Conservation (phyloP, 1,284 basidiomycete genomes). For the Ustilago crameri region DNA sequence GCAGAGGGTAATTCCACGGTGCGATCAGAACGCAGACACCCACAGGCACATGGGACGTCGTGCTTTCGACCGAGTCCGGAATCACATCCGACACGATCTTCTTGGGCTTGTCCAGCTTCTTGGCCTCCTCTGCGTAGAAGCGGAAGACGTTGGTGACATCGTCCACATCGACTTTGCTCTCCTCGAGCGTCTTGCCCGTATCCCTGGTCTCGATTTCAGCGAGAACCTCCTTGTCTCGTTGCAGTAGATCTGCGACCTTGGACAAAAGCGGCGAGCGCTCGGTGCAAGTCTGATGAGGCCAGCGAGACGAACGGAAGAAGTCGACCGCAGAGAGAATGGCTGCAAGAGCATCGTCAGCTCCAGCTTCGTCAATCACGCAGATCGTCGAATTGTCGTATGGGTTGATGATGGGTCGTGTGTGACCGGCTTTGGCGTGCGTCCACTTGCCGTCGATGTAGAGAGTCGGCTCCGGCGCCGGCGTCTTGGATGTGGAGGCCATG, state of each 20-base stretch:
- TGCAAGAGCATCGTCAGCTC: slow-evolving; percentile 54
- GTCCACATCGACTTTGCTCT: slow-evolving; percentile 64
- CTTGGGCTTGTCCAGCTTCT: slow-evolving; percentile 59
- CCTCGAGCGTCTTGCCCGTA: slow-evolving; percentile 66
- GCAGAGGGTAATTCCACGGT: slow-evolving; percentile 67
- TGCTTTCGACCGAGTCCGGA: slow-evolving; percentile 59
- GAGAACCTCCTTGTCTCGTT: slow-evolving; percentile 57
- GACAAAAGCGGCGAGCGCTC: slow-evolving; percentile 50
- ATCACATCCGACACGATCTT: slow-evolving; percentile 55
- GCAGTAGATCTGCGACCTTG: slow-evolving; percentile 61
- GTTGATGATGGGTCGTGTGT: slow-evolving; percentile 62
- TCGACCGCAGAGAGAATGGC: slow-evolving; percentile 55
- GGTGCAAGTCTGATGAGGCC: slow-evolving; percentile 51
- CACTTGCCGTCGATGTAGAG: slow-evolving; percentile 66
- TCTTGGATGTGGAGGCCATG: slow-evolving; percentile 47
- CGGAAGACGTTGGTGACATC: slow-evolving; percentile 66
- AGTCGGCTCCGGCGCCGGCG: slow-evolving; percentile 57
- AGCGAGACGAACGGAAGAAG: slow-evolving; percentile 59
- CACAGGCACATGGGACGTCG: slow-evolving; percentile 61
- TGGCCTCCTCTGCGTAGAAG: slow-evolving; percentile 66
- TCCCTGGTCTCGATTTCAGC: slow-evolving; percentile 64
- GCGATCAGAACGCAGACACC: slow-evolving; percentile 67
- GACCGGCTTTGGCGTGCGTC: slow-evolving; percentile 51
- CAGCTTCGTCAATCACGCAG: slow-evolving; percentile 62
- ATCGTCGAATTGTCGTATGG: slow-evolving; percentile 59